Evolutionary conservation across 2,329 filamentous ascomycete genomes (phyloP).

Genomic region (Pyrenochaeta sp.): DNA sequence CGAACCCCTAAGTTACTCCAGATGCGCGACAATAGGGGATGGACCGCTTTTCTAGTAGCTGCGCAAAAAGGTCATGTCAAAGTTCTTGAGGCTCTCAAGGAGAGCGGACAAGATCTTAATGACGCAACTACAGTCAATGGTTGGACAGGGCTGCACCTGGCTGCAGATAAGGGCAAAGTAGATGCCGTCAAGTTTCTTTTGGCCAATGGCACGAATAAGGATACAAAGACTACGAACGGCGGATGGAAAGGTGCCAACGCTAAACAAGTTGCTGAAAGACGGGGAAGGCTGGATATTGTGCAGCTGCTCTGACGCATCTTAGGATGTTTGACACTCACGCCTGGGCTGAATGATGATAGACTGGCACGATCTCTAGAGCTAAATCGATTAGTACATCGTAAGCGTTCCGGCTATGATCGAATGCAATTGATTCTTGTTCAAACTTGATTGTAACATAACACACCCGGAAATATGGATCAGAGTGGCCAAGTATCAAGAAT

Average conservation of each 20-base stretch:
- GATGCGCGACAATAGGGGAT: slow-evolving; percentile 11
- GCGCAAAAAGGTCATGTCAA: slow-evolving; percentile 18
- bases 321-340: too few relatives aligned
- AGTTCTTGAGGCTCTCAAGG: slow-evolving; percentile 18
- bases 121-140: slow-evolving; percentile 16
- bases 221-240: slow-evolving; percentile 11
- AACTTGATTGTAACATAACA: too few relatives aligned
- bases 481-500: too few relatives aligned
- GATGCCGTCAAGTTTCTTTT: slow-evolving; percentile 17
- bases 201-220: slow-evolving; percentile 17
- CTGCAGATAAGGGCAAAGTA: slow-evolving; percentile 18
- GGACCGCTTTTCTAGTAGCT: slow-evolving; percentile 22
- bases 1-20: slow-evolving; percentile 9
- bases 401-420: too few relatives aligned
- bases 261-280: slow-evolving; percentile 18
- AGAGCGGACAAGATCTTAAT: slow-evolving; percentile 20
- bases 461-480: too few relatives aligned
- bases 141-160: slow-evolving; percentile 26
- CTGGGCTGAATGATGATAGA: too few relatives aligned
- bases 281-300: slow-evolving; percentile 4
- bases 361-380: too few relatives aligned
- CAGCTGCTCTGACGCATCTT: neutral
- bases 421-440: too few relatives aligned
- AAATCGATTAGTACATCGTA: too few relatives aligned
- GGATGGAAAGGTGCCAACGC: slow-evolving; percentile 15